Evolutionary conservation across 164 flowering plant species (phyloP).

Genomic region (Hamamelis virginiana): DNA sequence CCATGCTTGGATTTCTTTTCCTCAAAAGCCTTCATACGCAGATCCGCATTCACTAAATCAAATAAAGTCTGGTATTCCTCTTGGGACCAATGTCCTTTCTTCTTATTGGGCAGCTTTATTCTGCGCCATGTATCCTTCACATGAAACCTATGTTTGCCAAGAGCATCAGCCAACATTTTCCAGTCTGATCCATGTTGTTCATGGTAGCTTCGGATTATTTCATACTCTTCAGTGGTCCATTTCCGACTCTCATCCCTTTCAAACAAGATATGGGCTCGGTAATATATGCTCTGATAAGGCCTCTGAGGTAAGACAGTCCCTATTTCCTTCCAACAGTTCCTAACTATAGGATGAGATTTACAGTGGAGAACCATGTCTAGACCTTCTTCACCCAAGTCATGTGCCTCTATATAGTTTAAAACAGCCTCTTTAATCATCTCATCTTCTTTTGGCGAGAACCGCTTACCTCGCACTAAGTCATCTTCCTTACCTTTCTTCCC

Average conservation of each 20-base stretch:
- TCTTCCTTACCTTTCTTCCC: background rate
- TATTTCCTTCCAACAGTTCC: slow-evolving; percentile 50
- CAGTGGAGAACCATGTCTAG: slow-evolving; percentile 43
- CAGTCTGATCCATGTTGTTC: slow-evolving; percentile 53
- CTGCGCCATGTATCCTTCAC: slow-evolving; percentile 68
- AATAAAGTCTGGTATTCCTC: slow-evolving; percentile 64
- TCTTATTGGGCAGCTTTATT: slow-evolving; percentile 27
- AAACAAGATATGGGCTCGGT: slow-evolving; percentile 54
- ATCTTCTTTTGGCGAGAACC: slow-evolving; percentile 54
- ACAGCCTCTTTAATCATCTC: slow-evolving; percentile 37
- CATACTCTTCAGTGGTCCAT: slow-evolving; percentile 58
- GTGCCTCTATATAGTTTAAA: slow-evolving; percentile 30
- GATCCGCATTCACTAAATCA: slow-evolving; percentile 65
- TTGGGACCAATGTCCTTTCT: slow-evolving; percentile 62
- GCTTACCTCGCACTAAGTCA: slow-evolving; percentile 41
- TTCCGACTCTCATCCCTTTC: slow-evolving; percentile 42
- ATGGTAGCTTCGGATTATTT: slow-evolving; percentile 31
- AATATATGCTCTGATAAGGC: slow-evolving; percentile 33
- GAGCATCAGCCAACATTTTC: slow-evolving; percentile 40
- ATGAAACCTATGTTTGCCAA: slow-evolving; percentile 55
- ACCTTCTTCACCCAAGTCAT: slow-evolving; percentile 52
- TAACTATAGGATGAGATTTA: slow-evolving; percentile 19
- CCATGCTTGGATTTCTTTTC: slow-evolving; percentile 62
- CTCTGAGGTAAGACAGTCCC: slow-evolving; percentile 50
- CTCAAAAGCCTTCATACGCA: slow-evolving; percentile 39